Evolutionary conservation across 2,329 filamentous ascomycete genomes (phyloP).

Genomic region (Xylariaceae sp.): DNA sequence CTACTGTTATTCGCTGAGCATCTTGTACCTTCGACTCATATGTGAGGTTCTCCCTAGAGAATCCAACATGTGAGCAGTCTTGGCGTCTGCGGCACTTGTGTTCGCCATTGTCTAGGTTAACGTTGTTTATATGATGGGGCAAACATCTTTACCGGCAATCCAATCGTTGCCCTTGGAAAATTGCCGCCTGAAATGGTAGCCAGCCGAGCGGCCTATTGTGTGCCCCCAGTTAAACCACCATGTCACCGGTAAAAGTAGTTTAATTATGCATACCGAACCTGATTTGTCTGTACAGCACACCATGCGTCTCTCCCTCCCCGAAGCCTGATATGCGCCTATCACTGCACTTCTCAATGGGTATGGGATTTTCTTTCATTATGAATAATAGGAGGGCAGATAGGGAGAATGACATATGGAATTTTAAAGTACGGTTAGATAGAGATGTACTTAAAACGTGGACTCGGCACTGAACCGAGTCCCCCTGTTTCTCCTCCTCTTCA

Average conservation of each 20-base stretch:
- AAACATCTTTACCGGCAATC: constrained; percentile 32
- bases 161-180: constrained; percentile 25
- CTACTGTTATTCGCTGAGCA: neutral
- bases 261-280: constrained; percentile 26
- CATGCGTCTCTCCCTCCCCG: constrained; percentile 5
- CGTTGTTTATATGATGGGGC: constrained; percentile 16
- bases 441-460: constrained; percentile 9
- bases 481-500: constrained; percentile 6
- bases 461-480: constrained; percentile 8
- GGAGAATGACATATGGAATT: neutral
- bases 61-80: constrained; percentile 12
- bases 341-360: constrained; percentile 7
- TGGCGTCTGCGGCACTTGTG: constrained; percentile 26
- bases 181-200: constrained; percentile 26
- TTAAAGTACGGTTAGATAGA: neutral
- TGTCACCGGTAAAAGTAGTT: constrained; percentile 37
- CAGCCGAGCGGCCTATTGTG: constrained; percentile 22
- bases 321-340: constrained; percentile 10
- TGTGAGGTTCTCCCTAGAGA: neutral
- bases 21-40: neutral
- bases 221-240: constrained; percentile 25
- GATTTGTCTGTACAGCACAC: constrained; percentile 28
- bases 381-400: neutral
- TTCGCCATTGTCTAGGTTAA: constrained; percentile 15
- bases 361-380: neutral